Conservation (phyloP, 169 alveolate species). For the Plasmodium coatneyi region DNA sequence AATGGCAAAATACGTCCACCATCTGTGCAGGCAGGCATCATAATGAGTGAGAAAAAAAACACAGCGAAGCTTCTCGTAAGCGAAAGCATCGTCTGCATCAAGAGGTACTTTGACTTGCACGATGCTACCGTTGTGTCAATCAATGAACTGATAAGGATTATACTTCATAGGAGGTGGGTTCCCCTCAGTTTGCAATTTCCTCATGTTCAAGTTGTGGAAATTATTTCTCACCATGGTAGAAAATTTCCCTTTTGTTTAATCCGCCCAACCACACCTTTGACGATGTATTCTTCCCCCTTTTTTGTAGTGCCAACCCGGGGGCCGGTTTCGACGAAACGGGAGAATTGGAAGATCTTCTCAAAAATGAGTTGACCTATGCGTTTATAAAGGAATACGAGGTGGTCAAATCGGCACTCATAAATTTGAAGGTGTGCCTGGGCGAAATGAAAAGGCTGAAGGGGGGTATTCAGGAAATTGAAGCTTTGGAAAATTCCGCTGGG, state of each 20-base stretch:
- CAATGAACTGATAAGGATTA: constrained; percentile 40
- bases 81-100: constrained; percentile 50
- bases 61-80: constrained; percentile 14
- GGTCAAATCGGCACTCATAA: constrained; percentile 2
- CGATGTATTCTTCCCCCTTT: not conserved
- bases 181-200: not conserved
- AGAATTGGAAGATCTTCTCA: constrained; percentile 16
- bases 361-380: constrained; percentile 31
- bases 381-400: constrained; percentile 49
- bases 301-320: constrained; percentile 12
- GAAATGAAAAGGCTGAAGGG: constrained; percentile 15
- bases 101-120: constrained; percentile 46
- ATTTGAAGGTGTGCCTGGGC: constrained; percentile 25
- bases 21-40: not conserved
- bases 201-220: not conserved
- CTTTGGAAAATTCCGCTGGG: not conserved
- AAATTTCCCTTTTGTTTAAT: not conserved
- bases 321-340: constrained; percentile 16
- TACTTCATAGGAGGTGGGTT: constrained; percentile 31
- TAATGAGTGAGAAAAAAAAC: constrained; percentile 37
- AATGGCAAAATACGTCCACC: not conserved
- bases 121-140: constrained; percentile 32
- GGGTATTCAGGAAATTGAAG: not conserved
- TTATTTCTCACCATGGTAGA: not conserved
- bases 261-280: not conserved